Evolutionary conservation across 2,329 filamentous ascomycete species (phyloP).

Genomic region (Chrysoporthe austroafricana): DNA sequence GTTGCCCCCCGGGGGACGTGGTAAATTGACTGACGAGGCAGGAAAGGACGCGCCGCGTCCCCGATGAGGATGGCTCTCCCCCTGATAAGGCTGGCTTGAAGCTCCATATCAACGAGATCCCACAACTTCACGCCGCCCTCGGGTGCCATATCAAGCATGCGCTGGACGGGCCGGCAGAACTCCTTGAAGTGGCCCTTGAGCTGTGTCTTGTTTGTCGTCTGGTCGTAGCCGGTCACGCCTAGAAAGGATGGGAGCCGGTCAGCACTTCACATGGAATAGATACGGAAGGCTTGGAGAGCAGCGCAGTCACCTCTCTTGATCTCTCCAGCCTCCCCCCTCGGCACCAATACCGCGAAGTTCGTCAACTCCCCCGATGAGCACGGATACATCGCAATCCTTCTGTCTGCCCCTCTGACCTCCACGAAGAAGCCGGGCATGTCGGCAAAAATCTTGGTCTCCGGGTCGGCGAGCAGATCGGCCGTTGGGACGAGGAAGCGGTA

Average conservation of each 20-base stretch:
- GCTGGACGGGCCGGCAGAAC: slow-evolving; percentile 10
- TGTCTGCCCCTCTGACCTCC: slow-evolving; percentile 3
- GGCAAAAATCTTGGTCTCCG: slow-evolving; percentile 14
- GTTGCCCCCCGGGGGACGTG: neutral
- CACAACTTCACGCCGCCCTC: slow-evolving; percentile 22
- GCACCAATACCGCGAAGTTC: slow-evolving; percentile 19
- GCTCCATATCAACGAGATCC: slow-evolving; percentile 27
- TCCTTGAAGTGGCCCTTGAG: slow-evolving; percentile 16
- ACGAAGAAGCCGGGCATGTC: slow-evolving; percentile 18
- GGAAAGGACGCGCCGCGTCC: slow-evolving; percentile 34
- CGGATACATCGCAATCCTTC: slow-evolving; percentile 21
- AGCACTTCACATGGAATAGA: neutral
- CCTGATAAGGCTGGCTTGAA: slow-evolving; percentile 28
- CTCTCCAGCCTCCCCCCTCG: slow-evolving; percentile 22
- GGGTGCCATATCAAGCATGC: slow-evolving; percentile 18
- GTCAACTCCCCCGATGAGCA: slow-evolving; percentile 18
- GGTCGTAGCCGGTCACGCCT: slow-evolving; percentile 27
- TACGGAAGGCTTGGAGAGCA: too few species aligned
- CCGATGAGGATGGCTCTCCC: slow-evolving; percentile 33
- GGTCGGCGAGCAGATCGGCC: slow-evolving; percentile 9
- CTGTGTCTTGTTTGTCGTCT: slow-evolving; percentile 22
- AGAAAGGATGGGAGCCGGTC: neutral
- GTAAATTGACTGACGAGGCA: slow-evolving; percentile 29
- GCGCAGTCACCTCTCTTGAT: slow-evolving; percentile 19
- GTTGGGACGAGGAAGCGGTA: slow-evolving; percentile 25